phyloP scores from a whole-genome alignment of 805 yeast species.

The Kazachstania viticola region DNA sequence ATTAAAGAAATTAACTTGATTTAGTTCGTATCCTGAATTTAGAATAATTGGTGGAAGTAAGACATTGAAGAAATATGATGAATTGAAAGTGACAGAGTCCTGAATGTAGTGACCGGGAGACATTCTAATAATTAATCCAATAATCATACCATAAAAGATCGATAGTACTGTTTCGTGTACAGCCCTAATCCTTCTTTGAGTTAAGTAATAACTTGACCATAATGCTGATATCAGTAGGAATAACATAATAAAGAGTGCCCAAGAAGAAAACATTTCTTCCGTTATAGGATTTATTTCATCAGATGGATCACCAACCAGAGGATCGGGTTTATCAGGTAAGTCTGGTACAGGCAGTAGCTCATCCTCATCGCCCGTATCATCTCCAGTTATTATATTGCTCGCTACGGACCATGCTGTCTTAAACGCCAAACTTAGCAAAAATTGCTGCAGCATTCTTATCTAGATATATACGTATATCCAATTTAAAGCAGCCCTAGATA shows the following conservation, averaged over 20 bases:
- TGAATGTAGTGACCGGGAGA: slow-evolving; percentile 96
- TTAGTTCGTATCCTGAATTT: slow-evolving; percentile 92
- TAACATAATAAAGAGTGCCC: slow-evolving; percentile 88
- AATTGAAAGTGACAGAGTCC: slow-evolving; percentile 90
- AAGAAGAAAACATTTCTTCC: slow-evolving; percentile 91
- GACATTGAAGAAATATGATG: slow-evolving; percentile 87
- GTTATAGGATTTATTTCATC: slow-evolving; percentile 71
- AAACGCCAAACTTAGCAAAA: slow-evolving; percentile 7
- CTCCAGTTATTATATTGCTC: slow-evolving; percentile 2
- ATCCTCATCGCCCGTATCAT: slow-evolving; percentile 26
- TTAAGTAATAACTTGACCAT: slow-evolving; percentile 91
- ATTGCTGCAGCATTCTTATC: slow-evolving; percentile 5
- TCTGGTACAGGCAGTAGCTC: slow-evolving; percentile 29
- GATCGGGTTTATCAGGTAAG: slow-evolving; percentile 20
- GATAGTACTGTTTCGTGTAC: slow-evolving; percentile 96
- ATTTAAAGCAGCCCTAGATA: too few relatives aligned
- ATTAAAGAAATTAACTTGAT: slow-evolving; percentile 88
- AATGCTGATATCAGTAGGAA: slow-evolving; percentile 74
- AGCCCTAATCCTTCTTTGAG: slow-evolving; percentile 83
- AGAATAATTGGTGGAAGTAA: slow-evolving; percentile 91
- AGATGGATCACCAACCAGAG: slow-evolving; percentile 42
- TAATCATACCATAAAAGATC: slow-evolving; percentile 92
- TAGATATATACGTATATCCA: too few relatives aligned
- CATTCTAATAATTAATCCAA: slow-evolving; percentile 80
- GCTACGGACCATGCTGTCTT: slow-evolving; percentile 8